Evolutionary conservation across 1,284 basidiomycete species (phyloP).

Genomic region (Gymnopus androsaceus): DNA sequence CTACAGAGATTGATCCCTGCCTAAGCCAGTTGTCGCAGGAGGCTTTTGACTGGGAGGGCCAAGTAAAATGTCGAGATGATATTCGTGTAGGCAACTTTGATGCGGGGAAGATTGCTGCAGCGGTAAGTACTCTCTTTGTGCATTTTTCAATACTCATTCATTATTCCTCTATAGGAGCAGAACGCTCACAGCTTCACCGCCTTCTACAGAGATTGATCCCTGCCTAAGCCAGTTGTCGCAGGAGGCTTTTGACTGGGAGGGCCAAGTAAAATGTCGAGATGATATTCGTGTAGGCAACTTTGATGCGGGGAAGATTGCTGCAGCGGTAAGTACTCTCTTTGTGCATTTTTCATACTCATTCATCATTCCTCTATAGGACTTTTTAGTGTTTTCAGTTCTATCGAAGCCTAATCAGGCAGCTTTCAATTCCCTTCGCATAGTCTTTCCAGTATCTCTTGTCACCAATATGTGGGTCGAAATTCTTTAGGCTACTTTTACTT

Average conservation of each 20-base stretch:
- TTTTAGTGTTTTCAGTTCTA: neutral
- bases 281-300: conserved; percentile 14
- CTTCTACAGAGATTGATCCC: conserved; percentile 2
- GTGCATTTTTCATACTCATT: neutral
- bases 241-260: conserved; percentile 14
- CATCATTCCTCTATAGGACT: conserved; percentile 1
- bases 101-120: conserved; percentile 8
- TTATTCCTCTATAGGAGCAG: conserved; percentile 17
- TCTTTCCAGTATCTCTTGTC: conserved; percentile 9
- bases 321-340: neutral
- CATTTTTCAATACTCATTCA: neutral
- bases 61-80: conserved; percentile 6
- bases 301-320: conserved; percentile 10
- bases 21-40: neutral
- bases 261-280: conserved; percentile 7
- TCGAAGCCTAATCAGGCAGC: neutral
- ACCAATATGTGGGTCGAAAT: conserved; percentile 14
- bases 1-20: neutral
- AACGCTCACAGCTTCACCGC: conserved; percentile 17
- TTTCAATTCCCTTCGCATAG: conserved; percentile 1
- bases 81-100: conserved; percentile 15
- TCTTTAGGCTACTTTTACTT: neutral
- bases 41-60: conserved; percentile 14
- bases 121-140: neutral
- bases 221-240: neutral